These are phyloP conservation scores for Chaetomiaceae sp. DNA, from an alignment of 2,329 filamentous ascomycete genomes.

Conservation along the genomic window DNA sequence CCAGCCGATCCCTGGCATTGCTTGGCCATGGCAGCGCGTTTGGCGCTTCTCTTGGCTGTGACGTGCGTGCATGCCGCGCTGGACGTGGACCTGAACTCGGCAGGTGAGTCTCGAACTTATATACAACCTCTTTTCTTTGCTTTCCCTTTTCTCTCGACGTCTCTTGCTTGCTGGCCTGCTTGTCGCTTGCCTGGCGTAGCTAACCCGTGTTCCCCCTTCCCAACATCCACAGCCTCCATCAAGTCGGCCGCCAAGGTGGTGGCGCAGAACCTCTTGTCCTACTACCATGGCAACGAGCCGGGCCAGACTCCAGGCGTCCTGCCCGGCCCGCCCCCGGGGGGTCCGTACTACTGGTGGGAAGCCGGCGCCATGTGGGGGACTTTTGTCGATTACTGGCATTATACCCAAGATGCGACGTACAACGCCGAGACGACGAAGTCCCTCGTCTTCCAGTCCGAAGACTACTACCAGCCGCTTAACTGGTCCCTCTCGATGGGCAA, in stretches of 20 bases:
- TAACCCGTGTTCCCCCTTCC: too few relatives aligned
- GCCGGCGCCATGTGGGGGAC: slow-evolving; percentile 61
- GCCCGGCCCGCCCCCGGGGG: too few relatives aligned
- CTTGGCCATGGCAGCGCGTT: too few relatives aligned
- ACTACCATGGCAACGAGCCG: slow-evolving; percentile 56
- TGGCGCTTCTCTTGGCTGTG: too few relatives aligned
- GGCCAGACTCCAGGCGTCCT: slow-evolving; percentile 60
- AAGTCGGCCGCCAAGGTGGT: slow-evolving; percentile 56
- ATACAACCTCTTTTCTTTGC: too few relatives aligned
- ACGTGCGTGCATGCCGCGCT: too few relatives aligned
- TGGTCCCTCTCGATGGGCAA: slow-evolving; percentile 61
- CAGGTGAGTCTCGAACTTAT: too few relatives aligned
- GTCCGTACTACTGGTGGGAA: slow-evolving; percentile 70
- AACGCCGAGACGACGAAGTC: slow-evolving; percentile 56
- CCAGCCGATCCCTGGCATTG: too few relatives aligned
- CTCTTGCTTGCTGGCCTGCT: too few relatives aligned
- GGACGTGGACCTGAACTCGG: too few relatives aligned
- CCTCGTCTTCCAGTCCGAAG: slow-evolving; percentile 54
- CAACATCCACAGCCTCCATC: slow-evolving; percentile 60
- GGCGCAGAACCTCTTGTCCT: slow-evolving; percentile 57
- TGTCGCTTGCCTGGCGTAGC: too few relatives aligned
- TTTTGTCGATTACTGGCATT: slow-evolving; percentile 65
- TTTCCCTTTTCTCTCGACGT: too few relatives aligned
- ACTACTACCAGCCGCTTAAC: slow-evolving; percentile 51
- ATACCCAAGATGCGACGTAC: slow-evolving; percentile 58